These are phyloP conservation scores for Hordeum marinum DNA, from an alignment of 176 grass and related monocot genomes.

Conservation along the genomic window DNA sequence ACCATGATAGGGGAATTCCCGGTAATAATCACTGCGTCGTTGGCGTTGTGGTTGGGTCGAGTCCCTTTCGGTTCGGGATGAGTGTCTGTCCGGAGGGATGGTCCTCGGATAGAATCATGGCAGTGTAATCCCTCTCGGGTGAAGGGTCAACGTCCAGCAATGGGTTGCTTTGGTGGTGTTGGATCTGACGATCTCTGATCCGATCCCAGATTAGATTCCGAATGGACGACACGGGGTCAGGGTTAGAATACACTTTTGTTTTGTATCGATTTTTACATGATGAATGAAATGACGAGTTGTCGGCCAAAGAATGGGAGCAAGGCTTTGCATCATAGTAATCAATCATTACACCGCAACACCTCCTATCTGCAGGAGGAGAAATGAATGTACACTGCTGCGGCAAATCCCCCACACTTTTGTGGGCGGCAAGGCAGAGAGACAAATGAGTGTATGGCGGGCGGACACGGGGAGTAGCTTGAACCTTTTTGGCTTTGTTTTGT, in stretches of 20 bases:
- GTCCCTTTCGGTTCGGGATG: conserved; percentile 7
- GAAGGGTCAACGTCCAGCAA: conserved; percentile 28
- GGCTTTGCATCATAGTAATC: not conserved
- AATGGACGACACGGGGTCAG: conserved; percentile 1
- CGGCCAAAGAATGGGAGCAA: conserved; percentile 26
- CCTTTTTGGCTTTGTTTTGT: conserved; percentile 20
- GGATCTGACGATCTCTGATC: not conserved
- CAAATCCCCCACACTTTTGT: not conserved
- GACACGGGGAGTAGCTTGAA: conserved; percentile 24
- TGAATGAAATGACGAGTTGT: not conserved
- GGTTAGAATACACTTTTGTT: conserved; percentile 5
- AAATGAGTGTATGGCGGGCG: not conserved
- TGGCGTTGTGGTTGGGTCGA: not conserved
- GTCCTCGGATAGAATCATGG: conserved; percentile 22
- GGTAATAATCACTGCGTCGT: not conserved
- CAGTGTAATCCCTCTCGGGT: not conserved
- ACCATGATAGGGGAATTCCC: not conserved
- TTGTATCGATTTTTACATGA: not conserved
- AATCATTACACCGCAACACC: conserved; percentile 35
- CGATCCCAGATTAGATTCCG: not conserved
- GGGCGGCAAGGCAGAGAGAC: not conserved
- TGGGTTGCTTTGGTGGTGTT: conserved; percentile 2
- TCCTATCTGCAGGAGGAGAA: not conserved
- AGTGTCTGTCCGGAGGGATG: not conserved
- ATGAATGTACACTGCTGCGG: conserved; percentile 40